Conservation (phyloP, 768 basidiomycete species). For the Flagelloscypha sp. region DNA sequence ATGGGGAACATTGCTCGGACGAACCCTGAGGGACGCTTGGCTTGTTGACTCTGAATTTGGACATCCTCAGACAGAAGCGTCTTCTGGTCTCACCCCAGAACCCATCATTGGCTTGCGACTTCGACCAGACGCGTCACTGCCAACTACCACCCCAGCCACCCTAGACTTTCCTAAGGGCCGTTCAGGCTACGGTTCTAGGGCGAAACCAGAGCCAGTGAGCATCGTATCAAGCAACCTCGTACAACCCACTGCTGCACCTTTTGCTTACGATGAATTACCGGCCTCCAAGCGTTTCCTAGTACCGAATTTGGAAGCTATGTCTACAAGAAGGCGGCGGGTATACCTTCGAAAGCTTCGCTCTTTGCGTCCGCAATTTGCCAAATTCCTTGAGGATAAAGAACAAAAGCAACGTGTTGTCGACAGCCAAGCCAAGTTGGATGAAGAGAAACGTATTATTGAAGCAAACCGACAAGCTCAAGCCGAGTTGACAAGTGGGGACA, state of each 20-base stretch:
- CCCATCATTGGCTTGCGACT: constrained; percentile 15
- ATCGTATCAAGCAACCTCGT: too few species aligned
- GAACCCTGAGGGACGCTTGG: constrained; percentile 23
- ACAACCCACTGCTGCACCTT: background rate
- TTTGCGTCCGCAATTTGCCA: constrained; percentile 46
- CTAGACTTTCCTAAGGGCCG: too few species aligned
- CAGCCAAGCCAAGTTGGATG: background rate
- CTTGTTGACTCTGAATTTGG: constrained; percentile 41
- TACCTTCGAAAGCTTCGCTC: constrained; percentile 55
- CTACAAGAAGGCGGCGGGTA: constrained; percentile 42
- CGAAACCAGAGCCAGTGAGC: constrained; percentile 7
- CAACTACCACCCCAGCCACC: too few species aligned
- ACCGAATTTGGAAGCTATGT: constrained; percentile 57
- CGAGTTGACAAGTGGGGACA: constrained; percentile 7
- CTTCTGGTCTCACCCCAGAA: too few species aligned
- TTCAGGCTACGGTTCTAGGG: constrained; percentile 12
- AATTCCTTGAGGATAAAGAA: constrained; percentile 28
- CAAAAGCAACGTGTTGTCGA: too few species aligned
- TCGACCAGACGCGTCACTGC: too few species aligned
- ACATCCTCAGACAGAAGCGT: too few species aligned
- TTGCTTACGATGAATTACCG: background rate
- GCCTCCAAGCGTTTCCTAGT: constrained; percentile 17
- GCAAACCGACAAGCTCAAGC: constrained; percentile 4
- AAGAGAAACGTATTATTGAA: background rate
- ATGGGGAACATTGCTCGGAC: constrained; percentile 36